phyloP scores from a whole-genome alignment of 805 yeast genomes.

The Yueomyces sp. region DNA sequence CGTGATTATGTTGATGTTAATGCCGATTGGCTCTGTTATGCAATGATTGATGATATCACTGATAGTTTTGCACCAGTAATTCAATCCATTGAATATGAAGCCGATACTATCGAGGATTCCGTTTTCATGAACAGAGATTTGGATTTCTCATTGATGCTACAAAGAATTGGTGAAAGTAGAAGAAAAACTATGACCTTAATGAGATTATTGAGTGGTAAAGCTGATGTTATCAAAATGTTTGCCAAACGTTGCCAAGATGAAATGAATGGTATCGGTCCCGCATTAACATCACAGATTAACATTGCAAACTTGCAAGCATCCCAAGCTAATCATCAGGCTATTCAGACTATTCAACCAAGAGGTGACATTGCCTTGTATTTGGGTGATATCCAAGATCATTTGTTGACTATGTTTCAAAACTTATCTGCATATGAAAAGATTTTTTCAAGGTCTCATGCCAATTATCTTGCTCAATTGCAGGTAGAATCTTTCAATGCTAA shows the following conservation, averaged over 20 bases:
- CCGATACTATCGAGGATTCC: slow-evolving; percentile 66
- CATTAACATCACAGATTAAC: slow-evolving; percentile 27
- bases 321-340: slow-evolving; percentile 1
- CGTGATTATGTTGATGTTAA: slow-evolving; percentile 66
- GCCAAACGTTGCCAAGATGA: slow-evolving; percentile 86
- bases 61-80: slow-evolving; percentile 78
- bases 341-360: neutral
- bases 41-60: slow-evolving; percentile 70
- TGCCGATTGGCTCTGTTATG: slow-evolving; percentile 76
- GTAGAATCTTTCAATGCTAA: slow-evolving; percentile 83
- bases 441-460: slow-evolving; percentile 80
- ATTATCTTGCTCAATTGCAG: slow-evolving; percentile 85
- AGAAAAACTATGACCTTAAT: slow-evolving; percentile 85
- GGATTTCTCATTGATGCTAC: slow-evolving; percentile 66
- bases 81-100: slow-evolving; percentile 65
- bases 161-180: slow-evolving; percentile 78
- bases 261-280: slow-evolving; percentile 29
- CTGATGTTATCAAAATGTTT: slow-evolving; percentile 92
- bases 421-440: slow-evolving; percentile 84
- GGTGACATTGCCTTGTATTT: slow-evolving; percentile 60
- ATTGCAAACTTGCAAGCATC: slow-evolving; percentile 25
- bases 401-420: slow-evolving; percentile 90
- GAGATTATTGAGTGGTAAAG: slow-evolving; percentile 83
- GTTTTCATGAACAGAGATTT: slow-evolving; percentile 68
- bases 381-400: slow-evolving; percentile 96